Base-by-base conservation (phyloP, 441 rosid genomes). In the Arabidopsis lyrata region DNA sequence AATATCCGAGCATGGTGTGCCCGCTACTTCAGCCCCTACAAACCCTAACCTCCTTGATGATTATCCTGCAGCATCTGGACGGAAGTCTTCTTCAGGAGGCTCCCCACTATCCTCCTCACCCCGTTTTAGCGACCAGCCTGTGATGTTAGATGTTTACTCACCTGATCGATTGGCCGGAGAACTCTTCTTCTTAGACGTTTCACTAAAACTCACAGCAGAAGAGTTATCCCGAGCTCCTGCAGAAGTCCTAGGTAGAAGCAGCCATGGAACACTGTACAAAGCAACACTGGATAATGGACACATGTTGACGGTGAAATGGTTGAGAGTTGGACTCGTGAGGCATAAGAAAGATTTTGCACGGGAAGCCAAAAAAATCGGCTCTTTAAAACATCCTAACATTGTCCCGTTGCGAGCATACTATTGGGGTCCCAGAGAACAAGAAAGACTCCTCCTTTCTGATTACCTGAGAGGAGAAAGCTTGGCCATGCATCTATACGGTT, bases 241-340 rank as follows among this genome's bases (percentile, higher is more conserved):
- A 4, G 98, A 95, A 85, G 97, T 95, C 83, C 92, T 95, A 48
- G 98, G 99, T 22, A 87, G 98, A 83, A 92, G 99, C 86, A 91
- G 97, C 79, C 97, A 90, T 79, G 98, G 98, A 74, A 95, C 98
- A 68, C 77, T 90, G 2, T 95, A 95, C 60, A 93, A 91, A 82
- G 99, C 99, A 41, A 93, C 97, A 74, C 85, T 95, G 52, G 95
- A 83, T 70, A 83, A 80, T 32, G 97, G 97, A 7, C 89, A 88
- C 76, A 83, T 88, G 91, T 72, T 95, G 77, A 81, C 96, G 32
- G 99, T 95, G 83, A 95, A 95, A 80, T 93, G 98, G 98, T 69
- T 95, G 84, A 86, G 97, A 73, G 97, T 87, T 60, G 98, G 97
- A 78, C 83, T 93, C 44, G 97, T 90, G 62, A 93, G 86, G 76